These are phyloP conservation scores for Verticillium longisporum DNA, from an alignment of 2,329 filamentous ascomycete species.

Conservation along the genomic window DNA sequence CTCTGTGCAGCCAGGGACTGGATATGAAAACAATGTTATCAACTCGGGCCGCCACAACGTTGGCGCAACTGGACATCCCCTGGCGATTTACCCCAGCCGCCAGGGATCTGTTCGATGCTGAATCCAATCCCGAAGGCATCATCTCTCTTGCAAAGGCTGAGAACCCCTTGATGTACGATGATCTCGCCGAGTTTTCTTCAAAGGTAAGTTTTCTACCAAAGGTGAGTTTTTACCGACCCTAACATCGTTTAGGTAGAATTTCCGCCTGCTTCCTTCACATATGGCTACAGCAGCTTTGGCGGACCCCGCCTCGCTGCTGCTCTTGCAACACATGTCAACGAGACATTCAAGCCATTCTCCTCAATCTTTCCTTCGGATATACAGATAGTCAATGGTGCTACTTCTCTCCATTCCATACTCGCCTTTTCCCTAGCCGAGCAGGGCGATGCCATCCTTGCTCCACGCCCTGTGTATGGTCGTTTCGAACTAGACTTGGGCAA, in stretches of 20 bases:
- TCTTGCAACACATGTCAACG: conserved; percentile 28
- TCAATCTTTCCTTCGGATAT: conserved; percentile 23
- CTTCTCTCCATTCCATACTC: conserved; percentile 30
- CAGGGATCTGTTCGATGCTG: background rate
- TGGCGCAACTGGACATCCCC: conserved; percentile 1
- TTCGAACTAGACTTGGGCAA: conserved; percentile 42
- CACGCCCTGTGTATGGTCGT: conserved; percentile 37
- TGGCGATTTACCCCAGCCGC: conserved; percentile 5
- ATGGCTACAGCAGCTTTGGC: conserved; percentile 26
- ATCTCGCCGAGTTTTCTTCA: conserved; percentile 5
- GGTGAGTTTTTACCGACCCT: background rate
- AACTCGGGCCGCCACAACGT: conserved; percentile 2
- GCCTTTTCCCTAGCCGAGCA: conserved; percentile 30
- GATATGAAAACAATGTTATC: conserved; percentile 2
- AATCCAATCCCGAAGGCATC: conserved; percentile 4
- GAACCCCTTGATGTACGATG: conserved; percentile 3
- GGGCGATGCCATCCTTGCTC: conserved; percentile 29
- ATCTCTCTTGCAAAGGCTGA: conserved; percentile 6
- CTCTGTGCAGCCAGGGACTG: too few species aligned
- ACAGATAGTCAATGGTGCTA: conserved; percentile 25
- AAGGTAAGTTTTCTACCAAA: background rate
- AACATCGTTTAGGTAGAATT: background rate
- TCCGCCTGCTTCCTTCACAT: conserved; percentile 22
- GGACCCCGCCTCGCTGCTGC: conserved; percentile 24
- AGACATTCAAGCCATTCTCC: conserved; percentile 23